phyloP scores from a whole-genome alignment of 2,329 filamentous ascomycete species.

The Colletotrichum chlorophyti region DNA sequence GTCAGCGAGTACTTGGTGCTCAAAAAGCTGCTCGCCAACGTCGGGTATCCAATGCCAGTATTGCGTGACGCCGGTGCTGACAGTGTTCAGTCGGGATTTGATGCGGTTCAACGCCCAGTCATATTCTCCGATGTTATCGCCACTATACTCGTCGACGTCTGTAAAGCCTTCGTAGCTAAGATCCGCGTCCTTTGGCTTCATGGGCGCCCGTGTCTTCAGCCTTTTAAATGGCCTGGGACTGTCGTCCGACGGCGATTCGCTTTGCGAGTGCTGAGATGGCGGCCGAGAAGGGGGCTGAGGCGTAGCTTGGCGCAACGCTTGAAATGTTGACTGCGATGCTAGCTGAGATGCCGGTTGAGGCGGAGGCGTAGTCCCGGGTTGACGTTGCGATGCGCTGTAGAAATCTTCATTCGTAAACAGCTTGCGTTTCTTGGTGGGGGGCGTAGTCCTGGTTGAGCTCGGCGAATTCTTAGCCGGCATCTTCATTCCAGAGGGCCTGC shows the following conservation, averaged over 20 bases:
- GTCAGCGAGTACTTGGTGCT: constrained; percentile 61
- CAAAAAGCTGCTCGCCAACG: constrained; percentile 46
- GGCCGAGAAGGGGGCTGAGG: not conserved
- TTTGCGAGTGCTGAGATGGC: not conserved
- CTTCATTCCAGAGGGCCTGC: constrained; percentile 58
- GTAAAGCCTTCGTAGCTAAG: constrained; percentile 55
- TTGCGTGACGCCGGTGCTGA: constrained; percentile 55
- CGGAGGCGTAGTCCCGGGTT: constrained; percentile 6
- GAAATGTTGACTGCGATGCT: not conserved
- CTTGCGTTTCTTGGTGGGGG: constrained; percentile 40
- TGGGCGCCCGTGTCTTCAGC: not conserved
- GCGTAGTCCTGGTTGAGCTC: constrained; percentile 33
- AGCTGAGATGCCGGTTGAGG: too few relatives aligned
- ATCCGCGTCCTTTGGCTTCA: constrained; percentile 39
- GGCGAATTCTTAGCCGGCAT: constrained; percentile 35
- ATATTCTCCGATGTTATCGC: constrained; percentile 48
- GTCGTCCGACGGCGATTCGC: constrained; percentile 12
- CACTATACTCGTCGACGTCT: constrained; percentile 57
- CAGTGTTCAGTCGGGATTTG: constrained; percentile 55
- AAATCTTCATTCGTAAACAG: constrained; percentile 20
- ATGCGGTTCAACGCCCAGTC: constrained; percentile 62
- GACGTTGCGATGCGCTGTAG: not conserved
- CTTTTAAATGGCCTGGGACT: constrained; percentile 14
- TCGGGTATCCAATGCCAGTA: constrained; percentile 61
- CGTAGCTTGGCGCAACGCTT: not conserved